Percentiles rank a stretch among this genome's conserved stretches.
phyloP scores from a whole-genome alignment of 2,329 filamentous ascomycete species.

The Alternaria atra region DNA sequence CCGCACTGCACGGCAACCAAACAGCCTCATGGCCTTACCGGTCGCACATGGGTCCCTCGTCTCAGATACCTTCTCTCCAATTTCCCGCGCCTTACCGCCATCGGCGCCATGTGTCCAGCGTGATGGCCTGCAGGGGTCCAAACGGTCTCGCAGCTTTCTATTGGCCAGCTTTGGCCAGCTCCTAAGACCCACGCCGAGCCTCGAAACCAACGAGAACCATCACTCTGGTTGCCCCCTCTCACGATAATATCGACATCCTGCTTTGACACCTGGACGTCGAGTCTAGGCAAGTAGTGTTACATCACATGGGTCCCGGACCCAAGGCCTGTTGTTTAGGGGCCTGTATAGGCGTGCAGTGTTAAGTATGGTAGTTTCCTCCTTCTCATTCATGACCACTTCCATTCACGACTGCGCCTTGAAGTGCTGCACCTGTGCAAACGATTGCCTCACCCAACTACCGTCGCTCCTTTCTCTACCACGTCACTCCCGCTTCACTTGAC shows the following conservation, averaged over 20 bases:
- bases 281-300: slow-evolving; percentile 23
- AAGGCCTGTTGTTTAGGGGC: slow-evolving; percentile 8
- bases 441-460: slow-evolving; percentile 12
- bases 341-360: slow-evolving; percentile 9
- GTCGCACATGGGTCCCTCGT: slow-evolving; percentile 7
- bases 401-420: slow-evolving; percentile 29
- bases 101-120: slow-evolving; percentile 25
- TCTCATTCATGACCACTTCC: slow-evolving; percentile 2
- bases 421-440: slow-evolving; percentile 23
- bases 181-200: slow-evolving; percentile 17
- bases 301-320: slow-evolving; percentile 12
- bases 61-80: slow-evolving; percentile 15
- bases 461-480: slow-evolving; percentile 15
- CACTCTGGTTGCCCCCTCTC: slow-evolving; percentile 20
- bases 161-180: slow-evolving; percentile 18
- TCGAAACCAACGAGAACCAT: slow-evolving; percentile 26
- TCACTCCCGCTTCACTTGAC: background rate
- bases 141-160: slow-evolving; percentile 12
- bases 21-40: slow-evolving; percentile 6
- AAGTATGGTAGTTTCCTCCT: slow-evolving; percentile 19
- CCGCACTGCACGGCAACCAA: slow-evolving; percentile 12
- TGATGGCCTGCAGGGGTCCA: slow-evolving; percentile 21
- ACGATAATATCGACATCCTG: slow-evolving; percentile 15
- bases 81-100: slow-evolving; percentile 28
- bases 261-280: slow-evolving; percentile 12